Evolutionary conservation across 345 rosid genomes (phyloP).

Genomic region (Syzygium grande): DNA sequence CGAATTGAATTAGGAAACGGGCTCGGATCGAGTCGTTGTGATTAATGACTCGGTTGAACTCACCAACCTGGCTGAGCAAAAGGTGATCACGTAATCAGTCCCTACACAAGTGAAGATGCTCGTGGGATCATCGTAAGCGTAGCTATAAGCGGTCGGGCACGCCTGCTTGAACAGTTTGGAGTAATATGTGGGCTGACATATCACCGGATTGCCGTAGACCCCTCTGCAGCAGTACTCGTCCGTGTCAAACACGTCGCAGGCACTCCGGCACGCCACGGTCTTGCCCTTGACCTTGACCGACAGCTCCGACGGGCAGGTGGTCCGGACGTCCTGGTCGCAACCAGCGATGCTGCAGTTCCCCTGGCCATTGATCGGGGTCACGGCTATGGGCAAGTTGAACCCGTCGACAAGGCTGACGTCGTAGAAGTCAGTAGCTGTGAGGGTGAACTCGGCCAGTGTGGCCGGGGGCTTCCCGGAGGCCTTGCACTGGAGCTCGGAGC

Average conservation of each 20-base stretch:
- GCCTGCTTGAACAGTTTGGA: slow-evolving; percentile 73
- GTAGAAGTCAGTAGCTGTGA: slow-evolving; percentile 41
- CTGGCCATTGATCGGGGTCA: slow-evolving; percentile 52
- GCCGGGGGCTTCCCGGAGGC: slow-evolving; percentile 65
- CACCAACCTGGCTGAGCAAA: slow-evolving; percentile 58
- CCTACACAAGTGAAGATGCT: slow-evolving; percentile 70
- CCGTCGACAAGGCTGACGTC: slow-evolving; percentile 98
- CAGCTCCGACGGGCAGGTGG: slow-evolving; percentile 54
- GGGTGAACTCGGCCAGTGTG: slow-evolving; percentile 78
- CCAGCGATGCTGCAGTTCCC: slow-evolving; percentile 68
- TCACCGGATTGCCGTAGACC: slow-evolving; percentile 34
- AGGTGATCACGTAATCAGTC: slow-evolving; percentile 62
- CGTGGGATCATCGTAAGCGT: slow-evolving; percentile 83
- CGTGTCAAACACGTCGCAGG: slow-evolving; percentile 80
- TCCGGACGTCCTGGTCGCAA: slow-evolving; percentile 51
- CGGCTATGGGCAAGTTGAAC: slow-evolving; percentile 56
- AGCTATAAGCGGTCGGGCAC: slow-evolving; percentile 81
- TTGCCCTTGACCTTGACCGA: slow-evolving; percentile 49
- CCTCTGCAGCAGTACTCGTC: slow-evolving; percentile 90
- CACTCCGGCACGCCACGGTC: slow-evolving; percentile 65
- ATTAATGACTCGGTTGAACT: neutral
- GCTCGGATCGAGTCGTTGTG: too few relatives aligned
- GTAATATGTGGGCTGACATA: slow-evolving; percentile 64
- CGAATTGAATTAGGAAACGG: neutral
- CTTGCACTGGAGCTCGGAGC: slow-evolving; percentile 42